A percentile compares a stretch with the other conserved stretches of the same genome.
Evolutionary conservation across 1,284 basidiomycete species (phyloP).

Genomic region (Ceratobasidium sp.): DNA sequence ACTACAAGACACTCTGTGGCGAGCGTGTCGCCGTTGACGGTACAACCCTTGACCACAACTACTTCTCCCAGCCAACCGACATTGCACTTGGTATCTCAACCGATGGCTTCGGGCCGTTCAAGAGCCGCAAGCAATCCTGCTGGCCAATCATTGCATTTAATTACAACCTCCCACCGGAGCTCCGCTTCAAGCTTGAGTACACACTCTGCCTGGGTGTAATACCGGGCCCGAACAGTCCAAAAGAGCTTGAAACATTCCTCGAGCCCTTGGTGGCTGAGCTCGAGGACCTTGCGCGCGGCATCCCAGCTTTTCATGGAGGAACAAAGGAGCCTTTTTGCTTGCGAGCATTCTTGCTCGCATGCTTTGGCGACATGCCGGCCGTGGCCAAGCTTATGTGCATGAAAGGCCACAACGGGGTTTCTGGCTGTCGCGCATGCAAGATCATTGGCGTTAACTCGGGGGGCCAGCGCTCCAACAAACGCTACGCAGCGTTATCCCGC

Average conservation of each 20-base stretch:
- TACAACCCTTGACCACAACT: slow-evolving; percentile 48
- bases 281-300: slow-evolving; percentile 32
- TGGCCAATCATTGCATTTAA: slow-evolving; percentile 49
- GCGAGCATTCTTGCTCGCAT: not conserved
- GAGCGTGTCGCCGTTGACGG: slow-evolving; percentile 13
- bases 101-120: slow-evolving; percentile 26
- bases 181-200: slow-evolving; percentile 42
- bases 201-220: slow-evolving; percentile 47
- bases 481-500: slow-evolving; percentile 41
- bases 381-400: slow-evolving; percentile 48
- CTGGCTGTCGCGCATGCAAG: slow-evolving; percentile 45
- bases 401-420: slow-evolving; percentile 47
- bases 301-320: too few species aligned
- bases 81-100: not conserved
- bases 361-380: slow-evolving; percentile 47
- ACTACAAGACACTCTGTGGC: slow-evolving; percentile 24
- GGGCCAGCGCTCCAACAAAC: not conserved
- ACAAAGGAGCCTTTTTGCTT: not conserved
- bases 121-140: slow-evolving; percentile 54
- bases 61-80: slow-evolving; percentile 55
- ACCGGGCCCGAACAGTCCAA: slow-evolving; percentile 45
- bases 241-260: slow-evolving; percentile 48
- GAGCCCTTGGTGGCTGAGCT: slow-evolving; percentile 44
- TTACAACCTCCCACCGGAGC: slow-evolving; percentile 47
- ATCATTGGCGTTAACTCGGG: slow-evolving; percentile 32